Conservation (phyloP, 2,329 filamentous ascomycete genomes). For the Neofusicoccum sp. region DNA sequence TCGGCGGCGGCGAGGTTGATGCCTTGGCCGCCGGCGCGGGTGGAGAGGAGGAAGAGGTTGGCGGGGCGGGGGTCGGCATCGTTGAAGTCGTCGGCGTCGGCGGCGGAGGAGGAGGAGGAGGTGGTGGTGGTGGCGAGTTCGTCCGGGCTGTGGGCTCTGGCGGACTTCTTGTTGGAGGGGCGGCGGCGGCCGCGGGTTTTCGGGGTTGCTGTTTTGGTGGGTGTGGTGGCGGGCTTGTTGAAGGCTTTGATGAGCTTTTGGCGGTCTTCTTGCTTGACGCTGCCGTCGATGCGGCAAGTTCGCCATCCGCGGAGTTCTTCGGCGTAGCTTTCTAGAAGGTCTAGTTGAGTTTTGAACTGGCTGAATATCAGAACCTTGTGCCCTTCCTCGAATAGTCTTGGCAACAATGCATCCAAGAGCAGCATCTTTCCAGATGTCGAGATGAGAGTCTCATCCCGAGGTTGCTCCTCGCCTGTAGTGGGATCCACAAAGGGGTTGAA, state of each 20-base stretch:
- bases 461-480: slow-evolving; percentile 44
- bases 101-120: too few species aligned
- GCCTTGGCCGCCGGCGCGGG: slow-evolving; percentile 87
- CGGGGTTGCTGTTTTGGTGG: slow-evolving; percentile 19
- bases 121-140: slow-evolving; percentile 30
- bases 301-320: slow-evolving; percentile 73
- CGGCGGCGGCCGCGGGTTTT: not conserved
- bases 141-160: not conserved
- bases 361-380: slow-evolving; percentile 97
- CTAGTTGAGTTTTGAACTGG: slow-evolving; percentile 91
- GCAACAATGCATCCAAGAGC: slow-evolving; percentile 81
- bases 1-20: slow-evolving; percentile 93
- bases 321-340: slow-evolving; percentile 87
- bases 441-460: slow-evolving; percentile 74
- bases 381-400: slow-evolving; percentile 66
- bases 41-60: slow-evolving; percentile 84
- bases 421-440: slow-evolving; percentile 95
- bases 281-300: slow-evolving; percentile 86
- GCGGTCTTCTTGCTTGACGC: slow-evolving; percentile 66
- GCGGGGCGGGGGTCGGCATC: slow-evolving; percentile 52
- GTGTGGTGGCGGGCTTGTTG: slow-evolving; percentile 38
- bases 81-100: not conserved
- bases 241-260: slow-evolving; percentile 51
- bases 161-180: slow-evolving; percentile 1
- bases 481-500: slow-evolving; percentile 74